Conservation (phyloP, 495 filamentous ascomycete genomes). For the Penicillium alfredii region DNA sequence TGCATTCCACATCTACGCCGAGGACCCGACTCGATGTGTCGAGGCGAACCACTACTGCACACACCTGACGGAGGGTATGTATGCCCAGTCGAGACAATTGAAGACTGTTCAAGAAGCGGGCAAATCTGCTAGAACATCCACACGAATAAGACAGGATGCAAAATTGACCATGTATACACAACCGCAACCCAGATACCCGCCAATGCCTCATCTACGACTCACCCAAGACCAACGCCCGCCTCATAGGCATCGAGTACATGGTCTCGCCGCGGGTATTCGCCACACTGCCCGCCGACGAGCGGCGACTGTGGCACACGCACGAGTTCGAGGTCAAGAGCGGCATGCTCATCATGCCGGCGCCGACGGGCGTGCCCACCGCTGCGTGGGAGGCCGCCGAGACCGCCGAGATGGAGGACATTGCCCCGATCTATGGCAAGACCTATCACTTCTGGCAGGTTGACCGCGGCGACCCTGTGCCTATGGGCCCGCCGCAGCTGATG, state of each 20-base stretch:
- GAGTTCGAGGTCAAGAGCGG: constrained; percentile 85
- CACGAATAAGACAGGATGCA: too few species aligned
- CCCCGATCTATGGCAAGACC: constrained; percentile 77
- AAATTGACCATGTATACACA: too few species aligned
- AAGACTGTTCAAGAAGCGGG: too few species aligned
- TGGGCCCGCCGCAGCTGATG: constrained; percentile 75
- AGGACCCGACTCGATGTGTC: constrained; percentile 59
- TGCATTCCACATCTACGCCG: constrained; percentile 76
- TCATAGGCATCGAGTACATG: constrained; percentile 94
- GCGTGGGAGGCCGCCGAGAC: constrained; percentile 74
- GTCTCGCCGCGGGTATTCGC: constrained; percentile 64
- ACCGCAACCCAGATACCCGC: constrained; percentile 47
- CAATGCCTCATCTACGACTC: constrained; percentile 87
- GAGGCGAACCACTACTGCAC: constrained; percentile 85
- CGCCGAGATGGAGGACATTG: constrained; percentile 69
- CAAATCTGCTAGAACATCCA: too few species aligned
- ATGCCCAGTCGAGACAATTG: too few species aligned
- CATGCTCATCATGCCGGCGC: constrained; percentile 78
- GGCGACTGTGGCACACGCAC: constrained; percentile 72
- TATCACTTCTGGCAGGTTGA: constrained; percentile 89
- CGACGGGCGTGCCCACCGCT: constrained; percentile 44
- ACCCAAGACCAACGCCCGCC: constrained; percentile 54
- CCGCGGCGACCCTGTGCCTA: constrained; percentile 66
- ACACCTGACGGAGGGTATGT: constrained; percentile 61
- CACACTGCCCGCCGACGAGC: constrained; percentile 58